phyloP scores from a whole-genome alignment of 2,329 filamentous ascomycete genomes.

The Annulohypoxylon truncatum region DNA sequence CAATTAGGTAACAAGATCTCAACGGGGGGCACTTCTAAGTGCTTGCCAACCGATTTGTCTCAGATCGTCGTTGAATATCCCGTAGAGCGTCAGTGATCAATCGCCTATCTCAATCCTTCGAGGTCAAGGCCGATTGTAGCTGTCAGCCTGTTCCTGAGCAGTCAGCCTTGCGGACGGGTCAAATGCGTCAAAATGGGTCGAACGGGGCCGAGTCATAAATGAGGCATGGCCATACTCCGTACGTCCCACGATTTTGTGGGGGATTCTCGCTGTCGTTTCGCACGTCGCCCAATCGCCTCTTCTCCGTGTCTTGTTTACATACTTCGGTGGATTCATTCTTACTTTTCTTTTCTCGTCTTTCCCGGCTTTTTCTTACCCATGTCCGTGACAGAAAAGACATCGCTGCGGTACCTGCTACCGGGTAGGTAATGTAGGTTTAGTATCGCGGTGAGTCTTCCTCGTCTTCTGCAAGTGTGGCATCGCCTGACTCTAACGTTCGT shows the following conservation, averaged over 20 bases:
- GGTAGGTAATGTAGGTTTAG: slow-evolving; percentile 1
- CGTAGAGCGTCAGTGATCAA: slow-evolving; percentile 1
- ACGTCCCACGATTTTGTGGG: slow-evolving; percentile 27
- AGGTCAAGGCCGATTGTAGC: slow-evolving; percentile 11
- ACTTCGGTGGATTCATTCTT: background rate
- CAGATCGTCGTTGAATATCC: slow-evolving; percentile 32
- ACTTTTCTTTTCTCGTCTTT: background rate
- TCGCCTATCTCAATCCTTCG: slow-evolving; percentile 20
- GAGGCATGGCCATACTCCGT: slow-evolving; percentile 9
- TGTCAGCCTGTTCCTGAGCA: slow-evolving; percentile 23
- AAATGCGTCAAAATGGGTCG: too few species aligned
- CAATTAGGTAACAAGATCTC: slow-evolving; percentile 30
- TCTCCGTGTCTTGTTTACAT: slow-evolving; percentile 33
- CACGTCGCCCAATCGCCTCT: slow-evolving; percentile 50
- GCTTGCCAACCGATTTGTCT: slow-evolving; percentile 31
- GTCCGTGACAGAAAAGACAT: slow-evolving; percentile 1
- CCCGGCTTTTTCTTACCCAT: slow-evolving; percentile 12
- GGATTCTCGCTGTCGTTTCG: slow-evolving; percentile 43
- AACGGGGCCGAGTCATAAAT: slow-evolving; percentile 10
- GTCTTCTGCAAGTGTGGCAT: slow-evolving; percentile 30
- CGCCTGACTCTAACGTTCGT: slow-evolving; percentile 41
- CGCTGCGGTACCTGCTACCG: background rate
- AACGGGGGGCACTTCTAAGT: background rate
- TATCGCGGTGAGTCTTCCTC: slow-evolving; percentile 25
- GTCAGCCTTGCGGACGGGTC: slow-evolving; percentile 26